Percentiles rank a stretch among this genome's conserved stretches.
phyloP scores from a whole-genome alignment of 139 green algal species.

The Micractinium conductrix region DNA sequence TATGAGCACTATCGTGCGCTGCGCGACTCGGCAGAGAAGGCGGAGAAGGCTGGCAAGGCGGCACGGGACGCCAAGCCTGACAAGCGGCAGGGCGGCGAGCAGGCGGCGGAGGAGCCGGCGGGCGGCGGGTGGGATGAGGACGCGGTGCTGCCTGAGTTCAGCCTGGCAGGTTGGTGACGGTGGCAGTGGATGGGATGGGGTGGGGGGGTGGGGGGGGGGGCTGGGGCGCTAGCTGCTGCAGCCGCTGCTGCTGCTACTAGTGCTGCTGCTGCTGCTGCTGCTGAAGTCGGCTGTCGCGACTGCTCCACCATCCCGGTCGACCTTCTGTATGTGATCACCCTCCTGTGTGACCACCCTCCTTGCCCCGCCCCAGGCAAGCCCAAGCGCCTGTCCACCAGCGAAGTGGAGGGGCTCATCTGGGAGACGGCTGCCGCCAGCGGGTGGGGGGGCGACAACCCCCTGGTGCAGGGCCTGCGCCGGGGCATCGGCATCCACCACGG shows the following conservation, averaged over 20 bases:
- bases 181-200: too few species aligned
- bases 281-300: too few species aligned
- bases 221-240: too few species aligned
- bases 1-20: neutral
- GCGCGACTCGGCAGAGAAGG: neutral
- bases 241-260: too few species aligned
- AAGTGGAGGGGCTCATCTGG: slow-evolving; percentile 30
- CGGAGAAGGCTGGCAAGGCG: neutral
- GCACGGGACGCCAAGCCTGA: neutral
- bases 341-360: neutral
- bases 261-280: too few species aligned
- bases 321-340: too few species aligned
- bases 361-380: slow-evolving; percentile 40
- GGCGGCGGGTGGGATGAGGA: neutral
- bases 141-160: slow-evolving; percentile 2
- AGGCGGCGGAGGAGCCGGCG: neutral
- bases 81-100: neutral
- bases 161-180: neutral
- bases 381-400: neutral
- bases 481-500: slow-evolving; percentile 63
- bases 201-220: too few species aligned
- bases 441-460: neutral
- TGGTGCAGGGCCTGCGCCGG: slow-evolving; percentile 39
- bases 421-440: slow-evolving; percentile 8
- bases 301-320: too few species aligned